Conservation (phyloP, 306 rosid genomes). For the Quercus ilex region DNA sequence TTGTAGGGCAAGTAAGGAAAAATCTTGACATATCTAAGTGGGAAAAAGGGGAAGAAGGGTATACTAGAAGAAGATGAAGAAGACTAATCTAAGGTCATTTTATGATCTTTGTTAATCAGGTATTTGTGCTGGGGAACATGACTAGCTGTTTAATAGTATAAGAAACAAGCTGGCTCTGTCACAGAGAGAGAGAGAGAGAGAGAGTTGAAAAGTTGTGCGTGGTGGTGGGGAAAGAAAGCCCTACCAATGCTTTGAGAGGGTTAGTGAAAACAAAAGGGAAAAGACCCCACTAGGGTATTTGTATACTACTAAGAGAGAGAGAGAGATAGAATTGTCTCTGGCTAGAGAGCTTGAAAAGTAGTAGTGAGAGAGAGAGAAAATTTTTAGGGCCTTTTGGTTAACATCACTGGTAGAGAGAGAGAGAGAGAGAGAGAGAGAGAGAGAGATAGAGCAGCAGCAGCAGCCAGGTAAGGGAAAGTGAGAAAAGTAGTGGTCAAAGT, state of each 20-base stretch:
- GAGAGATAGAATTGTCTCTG: conserved; percentile 14
- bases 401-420: neutral
- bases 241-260: neutral
- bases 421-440: neutral
- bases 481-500: conserved; percentile 91
- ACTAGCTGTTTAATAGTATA: neutral
- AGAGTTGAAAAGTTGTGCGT: conserved; percentile 50
- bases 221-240: neutral
- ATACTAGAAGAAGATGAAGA: neutral
- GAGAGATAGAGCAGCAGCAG: neutral
- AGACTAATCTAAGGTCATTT: neutral
- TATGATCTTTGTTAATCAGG: neutral
- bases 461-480: conserved; percentile 18
- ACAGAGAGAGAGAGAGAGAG: conserved; percentile 8
- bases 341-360: conserved; percentile 47
- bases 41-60: neutral
- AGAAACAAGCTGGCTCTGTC: neutral
- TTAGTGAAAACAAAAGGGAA: neutral
- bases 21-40: neutral
- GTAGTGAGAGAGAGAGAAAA: neutral
- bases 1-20: neutral
- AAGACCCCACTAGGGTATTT: conserved; percentile 23
- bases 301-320: neutral
- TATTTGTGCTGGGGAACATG: neutral
- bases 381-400: no score